Conservation (phyloP, 805 yeast genomes). For the Wickerhamomyces sydowiorum region DNA sequence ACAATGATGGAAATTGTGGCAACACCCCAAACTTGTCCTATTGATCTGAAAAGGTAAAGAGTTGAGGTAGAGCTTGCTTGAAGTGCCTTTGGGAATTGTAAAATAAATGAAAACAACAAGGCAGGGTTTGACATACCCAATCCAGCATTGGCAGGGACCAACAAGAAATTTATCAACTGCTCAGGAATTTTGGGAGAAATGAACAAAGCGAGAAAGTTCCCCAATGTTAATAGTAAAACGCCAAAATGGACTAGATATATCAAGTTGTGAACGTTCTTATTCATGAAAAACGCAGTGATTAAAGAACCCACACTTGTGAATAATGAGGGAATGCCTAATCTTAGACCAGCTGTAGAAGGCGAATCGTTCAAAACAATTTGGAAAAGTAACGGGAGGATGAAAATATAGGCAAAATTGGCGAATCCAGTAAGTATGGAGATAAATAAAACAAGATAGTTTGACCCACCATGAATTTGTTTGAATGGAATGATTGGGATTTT, state of each 20-base stretch:
- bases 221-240: conserved; percentile 28
- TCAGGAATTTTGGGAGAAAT: conserved; percentile 30
- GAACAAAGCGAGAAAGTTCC: conserved; percentile 32
- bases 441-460: conserved; percentile 22
- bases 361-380: conserved; percentile 36
- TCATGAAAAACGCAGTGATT: conserved; percentile 33
- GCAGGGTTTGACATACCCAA: conserved; percentile 55
- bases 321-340: conserved; percentile 35
- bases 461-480: conserved; percentile 17
- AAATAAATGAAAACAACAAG: conserved; percentile 58
- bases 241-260: conserved; percentile 27
- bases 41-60: conserved; percentile 57
- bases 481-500: conserved; percentile 31
- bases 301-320: conserved; percentile 39
- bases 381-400: conserved; percentile 36
- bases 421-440: conserved; percentile 33
- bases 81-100: conserved; percentile 55
- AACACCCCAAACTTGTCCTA: conserved; percentile 60
- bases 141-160: conserved; percentile 42
- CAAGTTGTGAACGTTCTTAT: conserved; percentile 22
- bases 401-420: conserved; percentile 33
- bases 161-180: conserved; percentile 31
- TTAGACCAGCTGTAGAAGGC: conserved; percentile 34
- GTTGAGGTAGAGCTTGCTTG: conserved; percentile 64
- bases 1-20: conserved; percentile 29